Base-by-base conservation (phyloP, 371 early-diverging fungal genomes). In the Mortierella sp. region DNA sequence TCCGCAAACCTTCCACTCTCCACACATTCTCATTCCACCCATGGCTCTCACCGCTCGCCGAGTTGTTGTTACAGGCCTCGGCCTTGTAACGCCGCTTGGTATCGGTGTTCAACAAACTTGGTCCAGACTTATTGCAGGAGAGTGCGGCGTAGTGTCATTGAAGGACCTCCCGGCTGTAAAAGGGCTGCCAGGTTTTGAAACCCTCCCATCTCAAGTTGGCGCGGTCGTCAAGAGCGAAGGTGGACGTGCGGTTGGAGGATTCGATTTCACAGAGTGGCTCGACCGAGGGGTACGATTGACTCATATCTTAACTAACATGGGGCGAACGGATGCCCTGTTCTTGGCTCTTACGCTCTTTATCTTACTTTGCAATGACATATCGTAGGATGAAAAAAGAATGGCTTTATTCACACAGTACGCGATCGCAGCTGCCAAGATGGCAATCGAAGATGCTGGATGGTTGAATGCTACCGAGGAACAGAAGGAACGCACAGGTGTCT, bases 21-120 rank as follows among this genome's bases (percentile, higher is more conserved):
- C 34, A n/a, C n/a, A n/a, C n/a, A n/a, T n/a, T 28, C 52, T 12
- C 43, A 50, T 43, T 61, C 46, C 7, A 16, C n/a, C 46, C 47
- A 74, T 74, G 76, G 56, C 76, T 21, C 38, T 55, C 31, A 66
- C 43, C 30, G 66, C 63, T 30, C 87, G 93, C 39, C 83, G 96
- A 30, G 98, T 97, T 1, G 97, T 95, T 1, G 96, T 98, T 18
- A 98, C 98, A 12, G 98, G 98, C 3, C 80, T 97, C 3, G 98
- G 98, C 5, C 80, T 95, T n/a, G 95, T 98, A 30, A 92, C 95
- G 0, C 98, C 98, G 0, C 84, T 98, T 8, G 97, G 94, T 52
- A 87, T 88, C 2, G 93, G 94, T 42, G 87, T 91, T 19, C 71
- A 82, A n/a, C 76, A 80, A 21, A 85, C 86, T 0, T 96, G 96